Conservation (phyloP, 2,329 filamentous ascomycete species). For the Fusarium acutatum region DNA sequence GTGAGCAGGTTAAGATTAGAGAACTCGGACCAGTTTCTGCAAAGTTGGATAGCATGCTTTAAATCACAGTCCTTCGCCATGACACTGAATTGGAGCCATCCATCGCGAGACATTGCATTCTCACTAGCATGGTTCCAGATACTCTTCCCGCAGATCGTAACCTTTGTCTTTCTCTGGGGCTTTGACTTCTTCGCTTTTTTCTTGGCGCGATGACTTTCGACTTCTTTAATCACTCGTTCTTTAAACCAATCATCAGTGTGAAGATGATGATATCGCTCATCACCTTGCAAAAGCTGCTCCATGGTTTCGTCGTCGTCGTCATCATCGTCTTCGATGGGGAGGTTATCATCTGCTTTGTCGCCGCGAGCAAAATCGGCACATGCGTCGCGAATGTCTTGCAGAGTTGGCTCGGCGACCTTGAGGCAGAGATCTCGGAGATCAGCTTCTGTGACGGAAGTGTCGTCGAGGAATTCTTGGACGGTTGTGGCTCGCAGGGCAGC, state of each 20-base stretch:
- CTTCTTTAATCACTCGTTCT: conserved; percentile 7
- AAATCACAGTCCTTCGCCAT: conserved; percentile 43
- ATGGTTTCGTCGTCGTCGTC: conserved; percentile 28
- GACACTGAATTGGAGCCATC: conserved; percentile 45
- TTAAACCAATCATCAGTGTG: conserved; percentile 37
- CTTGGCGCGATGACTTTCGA: not conserved
- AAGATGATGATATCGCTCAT: conserved; percentile 30
- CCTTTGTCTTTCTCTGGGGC: conserved; percentile 35
- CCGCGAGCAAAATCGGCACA: conserved; percentile 43
- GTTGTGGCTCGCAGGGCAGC: conserved; percentile 37
- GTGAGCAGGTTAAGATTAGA: conserved; percentile 39
- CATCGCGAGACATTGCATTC: conserved; percentile 44
- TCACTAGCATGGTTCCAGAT: conserved; percentile 45
- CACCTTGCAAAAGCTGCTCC: conserved; percentile 25
- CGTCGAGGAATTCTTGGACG: conserved; percentile 40
- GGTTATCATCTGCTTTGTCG: conserved; percentile 28
- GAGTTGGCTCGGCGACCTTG: conserved; percentile 39
- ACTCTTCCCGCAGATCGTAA: conserved; percentile 39
- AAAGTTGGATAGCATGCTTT: conserved; percentile 41
- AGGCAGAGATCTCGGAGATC: conserved; percentile 42
- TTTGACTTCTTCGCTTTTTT: not conserved
- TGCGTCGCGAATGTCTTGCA: conserved; percentile 43
- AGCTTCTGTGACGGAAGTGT: conserved; percentile 35
- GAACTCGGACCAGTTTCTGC: conserved; percentile 45
- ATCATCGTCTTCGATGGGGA: not conserved